phyloP scores from a whole-genome alignment of 2,329 filamentous ascomycete species.

The Epichloe amarillans region DNA sequence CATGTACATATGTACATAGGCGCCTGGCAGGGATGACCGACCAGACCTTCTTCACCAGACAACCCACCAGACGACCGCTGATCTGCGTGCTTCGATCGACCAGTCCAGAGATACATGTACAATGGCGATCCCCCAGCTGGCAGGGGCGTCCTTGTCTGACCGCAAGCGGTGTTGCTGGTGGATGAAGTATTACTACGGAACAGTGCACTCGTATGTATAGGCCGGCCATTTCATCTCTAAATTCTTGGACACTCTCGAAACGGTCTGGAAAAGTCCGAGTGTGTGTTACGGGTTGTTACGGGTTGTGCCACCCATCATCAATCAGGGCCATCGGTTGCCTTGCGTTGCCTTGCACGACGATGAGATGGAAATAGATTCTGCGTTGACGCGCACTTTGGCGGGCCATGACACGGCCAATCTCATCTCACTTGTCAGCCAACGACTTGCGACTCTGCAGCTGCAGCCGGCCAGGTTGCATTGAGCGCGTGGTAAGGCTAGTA shows the following conservation, averaged over 20 bases:
- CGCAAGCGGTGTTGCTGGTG: too few relatives aligned
- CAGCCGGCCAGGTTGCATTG: neutral
- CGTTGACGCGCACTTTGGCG: neutral
- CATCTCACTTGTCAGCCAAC: neutral
- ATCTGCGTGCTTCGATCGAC: neutral
- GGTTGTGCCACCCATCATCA: too few relatives aligned
- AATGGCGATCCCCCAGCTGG: neutral
- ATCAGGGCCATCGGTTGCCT: too few relatives aligned
- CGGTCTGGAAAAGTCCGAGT: neutral
- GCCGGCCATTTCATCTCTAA: too few relatives aligned
- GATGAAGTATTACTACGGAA: too few relatives aligned
- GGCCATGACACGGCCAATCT: neutral
- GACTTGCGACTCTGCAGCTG: neutral
- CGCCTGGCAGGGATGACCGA: neutral
- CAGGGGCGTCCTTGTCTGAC: too few relatives aligned
- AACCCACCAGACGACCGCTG: neutral
- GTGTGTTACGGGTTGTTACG: too few relatives aligned
- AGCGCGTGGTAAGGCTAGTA: neutral
- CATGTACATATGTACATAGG: too few relatives aligned
- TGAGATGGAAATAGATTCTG: neutral
- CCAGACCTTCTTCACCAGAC: neutral
- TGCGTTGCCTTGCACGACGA: neutral
- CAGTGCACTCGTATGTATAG: too few relatives aligned
- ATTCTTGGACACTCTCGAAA: neutral
- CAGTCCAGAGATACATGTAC: too few relatives aligned